These are phyloP conservation scores for Adansonia grandidieri DNA, from an alignment of 441 rosid species.

Conservation along the genomic window DNA sequence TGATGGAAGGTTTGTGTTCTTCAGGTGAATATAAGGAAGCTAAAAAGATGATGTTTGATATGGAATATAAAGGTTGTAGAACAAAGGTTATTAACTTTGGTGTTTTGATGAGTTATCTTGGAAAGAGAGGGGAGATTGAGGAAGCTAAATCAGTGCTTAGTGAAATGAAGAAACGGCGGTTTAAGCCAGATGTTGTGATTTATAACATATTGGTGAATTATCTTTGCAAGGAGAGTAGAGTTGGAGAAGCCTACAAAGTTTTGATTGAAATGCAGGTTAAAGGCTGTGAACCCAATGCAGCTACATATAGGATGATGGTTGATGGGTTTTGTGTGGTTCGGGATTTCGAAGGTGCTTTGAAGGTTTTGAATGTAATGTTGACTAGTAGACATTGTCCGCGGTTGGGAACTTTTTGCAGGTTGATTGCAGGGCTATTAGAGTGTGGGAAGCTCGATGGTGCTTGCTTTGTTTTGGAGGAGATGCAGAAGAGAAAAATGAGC, in stretches of 20 bases:
- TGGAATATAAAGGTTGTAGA: conserved; percentile 89
- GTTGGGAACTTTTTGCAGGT: conserved; percentile 47
- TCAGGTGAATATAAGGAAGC: conserved; percentile 65
- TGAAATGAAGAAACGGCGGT: conserved; percentile 79
- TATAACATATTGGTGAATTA: conserved; percentile 74
- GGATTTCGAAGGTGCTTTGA: conserved; percentile 77
- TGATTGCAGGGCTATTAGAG: conserved; percentile 58
- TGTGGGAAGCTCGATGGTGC: conserved; percentile 62
- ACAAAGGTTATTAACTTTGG: conserved; percentile 65
- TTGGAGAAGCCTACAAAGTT: conserved; percentile 61
- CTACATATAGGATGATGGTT: conserved; percentile 75
- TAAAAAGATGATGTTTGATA: conserved; percentile 81
- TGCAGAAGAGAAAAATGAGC: conserved; percentile 63
- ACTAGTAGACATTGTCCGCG: conserved; percentile 63
- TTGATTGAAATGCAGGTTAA: conserved; percentile 75
- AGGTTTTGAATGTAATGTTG: conserved; percentile 72
- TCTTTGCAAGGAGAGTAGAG: conserved; percentile 65
- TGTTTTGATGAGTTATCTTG: conserved; percentile 80
- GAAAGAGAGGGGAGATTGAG: conserved; percentile 74
- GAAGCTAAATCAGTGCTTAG: conserved; percentile 61
- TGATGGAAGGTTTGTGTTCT: conserved; percentile 81
- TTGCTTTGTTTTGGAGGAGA: conserved; percentile 71
- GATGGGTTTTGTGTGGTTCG: conserved; percentile 67
- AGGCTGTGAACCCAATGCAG: conserved; percentile 81
- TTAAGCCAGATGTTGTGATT: conserved; percentile 75